Evolutionary conservation across 2,329 filamentous ascomycete species (phyloP), one percentile per base, ranked within the genome.

Genomic region (Arthrobotrys entomopaga): DNA sequence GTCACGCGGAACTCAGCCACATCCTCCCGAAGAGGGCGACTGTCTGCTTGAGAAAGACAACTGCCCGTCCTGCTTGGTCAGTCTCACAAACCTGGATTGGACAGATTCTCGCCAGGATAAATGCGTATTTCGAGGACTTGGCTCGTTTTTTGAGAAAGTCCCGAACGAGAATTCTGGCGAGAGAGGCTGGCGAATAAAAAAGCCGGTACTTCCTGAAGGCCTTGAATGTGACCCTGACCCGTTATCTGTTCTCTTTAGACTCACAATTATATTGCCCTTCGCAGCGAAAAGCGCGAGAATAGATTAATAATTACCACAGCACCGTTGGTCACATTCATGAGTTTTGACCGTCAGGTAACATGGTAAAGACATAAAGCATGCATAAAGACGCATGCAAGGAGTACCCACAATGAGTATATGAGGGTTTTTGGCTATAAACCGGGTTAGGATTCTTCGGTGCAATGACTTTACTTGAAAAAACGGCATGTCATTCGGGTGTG

Each of bases 1-100:
- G 63, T 74, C 70, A 74, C 70, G 70, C 70, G 70, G 70, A 74
- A 67, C 70, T 60, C 56, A 74, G 70, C 70, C 70, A 74, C 70
- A 74, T 57, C 56, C 50, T 74, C 64, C 70, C 67, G 60, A 61
- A 73, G 34, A 48, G 29, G 5, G 29, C 29, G 29, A 34, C 10
- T 34, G 6, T 34, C 29, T 34, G 29, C 29, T 34, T 34, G 29
- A 10, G 29, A 34, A 34, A 34, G 29, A 34, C 29, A 6, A 34
- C 29, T 34, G 29, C 26, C 11, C 11, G 20, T 20, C 1, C 29
- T 34, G 29, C 29, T 34, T 34, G 29, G 29, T 34, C 29, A 34
- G 40, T 24, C 49, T 38, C 38, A 7, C 13, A 10, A n/a, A 22
- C 22, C 53, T 19, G 53, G 53, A 57, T 57, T 57, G 53, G 53